Conservation (phyloP, 2,329 filamentous ascomycete genomes). For the Botrytis galanthina region DNA sequence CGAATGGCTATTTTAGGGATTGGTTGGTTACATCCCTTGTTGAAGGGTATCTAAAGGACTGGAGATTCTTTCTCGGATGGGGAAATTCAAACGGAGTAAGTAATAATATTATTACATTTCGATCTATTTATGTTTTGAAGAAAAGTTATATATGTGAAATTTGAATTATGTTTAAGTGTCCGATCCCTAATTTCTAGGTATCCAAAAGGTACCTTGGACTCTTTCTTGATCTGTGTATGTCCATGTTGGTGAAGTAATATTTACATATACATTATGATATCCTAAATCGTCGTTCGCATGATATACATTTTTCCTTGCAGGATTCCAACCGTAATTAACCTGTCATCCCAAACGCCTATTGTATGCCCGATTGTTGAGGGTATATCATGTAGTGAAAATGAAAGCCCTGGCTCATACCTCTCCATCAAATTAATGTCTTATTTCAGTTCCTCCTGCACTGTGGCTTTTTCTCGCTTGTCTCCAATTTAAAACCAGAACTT, state of each 20-base stretch:
- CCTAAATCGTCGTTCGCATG: conserved; percentile 2
- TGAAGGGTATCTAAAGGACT: not conserved
- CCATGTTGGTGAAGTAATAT: not conserved
- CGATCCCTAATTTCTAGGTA: not conserved
- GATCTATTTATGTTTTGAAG: not conserved
- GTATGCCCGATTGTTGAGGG: not conserved
- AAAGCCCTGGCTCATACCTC: not conserved
- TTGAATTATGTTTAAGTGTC: not conserved
- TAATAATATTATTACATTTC: not conserved
- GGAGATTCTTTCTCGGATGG: not conserved
- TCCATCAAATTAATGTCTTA: not conserved
- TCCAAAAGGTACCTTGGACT: not conserved
- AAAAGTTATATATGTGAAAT: not conserved
- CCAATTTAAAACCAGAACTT: conserved; percentile 35
- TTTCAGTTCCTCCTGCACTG: not conserved
- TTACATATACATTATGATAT: conserved; percentile 12
- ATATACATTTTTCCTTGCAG: not conserved
- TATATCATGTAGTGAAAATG: not conserved
- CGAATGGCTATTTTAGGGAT: not conserved
- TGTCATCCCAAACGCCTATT: not conserved
- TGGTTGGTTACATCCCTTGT: not conserved
- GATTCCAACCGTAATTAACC: not conserved
- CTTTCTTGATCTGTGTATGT: not conserved
- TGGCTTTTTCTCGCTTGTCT: conserved; percentile 3
- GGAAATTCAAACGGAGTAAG: no score